A percentile compares a stretch with the other conserved stretches of the same genome.
These are phyloP conservation scores for Diaporthe sp. DNA, from an alignment of 2,329 filamentous ascomycete species.

Conservation along the genomic window DNA sequence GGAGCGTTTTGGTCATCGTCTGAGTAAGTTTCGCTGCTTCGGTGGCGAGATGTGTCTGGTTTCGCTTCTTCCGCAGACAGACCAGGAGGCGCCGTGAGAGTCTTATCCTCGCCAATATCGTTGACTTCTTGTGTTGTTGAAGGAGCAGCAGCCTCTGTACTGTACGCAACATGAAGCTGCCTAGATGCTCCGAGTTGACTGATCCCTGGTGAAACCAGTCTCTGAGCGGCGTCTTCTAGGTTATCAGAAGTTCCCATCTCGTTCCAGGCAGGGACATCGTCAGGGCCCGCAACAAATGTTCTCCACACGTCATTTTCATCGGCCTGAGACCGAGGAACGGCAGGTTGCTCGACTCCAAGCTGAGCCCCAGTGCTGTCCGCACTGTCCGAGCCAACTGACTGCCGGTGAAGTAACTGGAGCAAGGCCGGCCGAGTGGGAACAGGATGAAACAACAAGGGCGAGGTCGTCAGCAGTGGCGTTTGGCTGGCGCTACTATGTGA, in stretches of 20 bases:
- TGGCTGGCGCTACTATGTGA: constrained; percentile 20
- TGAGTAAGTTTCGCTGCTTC: not conserved
- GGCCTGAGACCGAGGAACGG: constrained; percentile 44
- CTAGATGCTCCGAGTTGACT: constrained; percentile 29
- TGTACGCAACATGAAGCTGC: not conserved
- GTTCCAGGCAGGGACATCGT: constrained; percentile 33
- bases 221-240: not conserved
- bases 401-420: constrained; percentile 28
- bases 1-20: not conserved
- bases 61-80: no score
- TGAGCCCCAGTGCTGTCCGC: constrained; percentile 47
- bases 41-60: not conserved
- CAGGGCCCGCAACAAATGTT: constrained; percentile 42
- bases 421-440: constrained; percentile 42
- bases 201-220: constrained; percentile 34
- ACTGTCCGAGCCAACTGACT: constrained; percentile 41
- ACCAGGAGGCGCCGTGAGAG: not conserved
- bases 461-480: constrained; percentile 20
- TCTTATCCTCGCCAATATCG: not conserved
- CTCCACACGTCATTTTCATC: constrained; percentile 48
- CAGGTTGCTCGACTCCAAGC: constrained; percentile 42
- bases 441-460: constrained; percentile 42
- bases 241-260: not conserved
- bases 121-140: not conserved
- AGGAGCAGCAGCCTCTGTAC: not conserved